A percentile compares a stretch with the other conserved stretches of the same genome.
phyloP scores from a whole-genome alignment of 75 land plant species.

The Picea glauca region DNA sequence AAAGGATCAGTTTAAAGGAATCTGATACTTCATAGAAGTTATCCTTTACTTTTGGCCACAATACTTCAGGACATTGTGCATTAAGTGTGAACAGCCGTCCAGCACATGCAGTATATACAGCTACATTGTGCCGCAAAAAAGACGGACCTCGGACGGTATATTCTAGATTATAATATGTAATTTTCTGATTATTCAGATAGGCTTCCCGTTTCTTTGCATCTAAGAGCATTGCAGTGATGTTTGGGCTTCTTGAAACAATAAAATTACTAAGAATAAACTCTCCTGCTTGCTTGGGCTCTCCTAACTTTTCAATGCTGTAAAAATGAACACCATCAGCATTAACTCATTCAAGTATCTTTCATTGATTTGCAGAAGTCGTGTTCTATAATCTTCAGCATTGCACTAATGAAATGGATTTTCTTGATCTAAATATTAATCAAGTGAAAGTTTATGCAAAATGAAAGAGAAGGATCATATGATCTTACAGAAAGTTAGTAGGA shows the following conservation, averaged over 20 bases:
- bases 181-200: conserved; percentile 12
- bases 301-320: conserved; percentile 77
- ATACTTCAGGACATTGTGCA: conserved; percentile 77
- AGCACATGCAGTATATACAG: conserved; percentile 56
- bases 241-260: conserved; percentile 42
- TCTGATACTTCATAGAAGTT: conserved; percentile 44
- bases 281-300: conserved; percentile 78
- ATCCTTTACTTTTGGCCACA: conserved; percentile 35
- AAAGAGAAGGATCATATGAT: neutral
- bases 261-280: conserved; percentile 55
- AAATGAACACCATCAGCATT: neutral
- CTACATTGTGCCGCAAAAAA: conserved; percentile 77
- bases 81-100: conserved; percentile 72
- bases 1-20: conserved; percentile 35
- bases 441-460: neutral
- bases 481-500: conserved; percentile 70
- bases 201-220: conserved; percentile 49
- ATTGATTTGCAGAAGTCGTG: neutral
- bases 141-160: conserved; percentile 68
- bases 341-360: neutral
- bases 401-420: neutral
- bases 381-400: neutral
- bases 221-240: conserved; percentile 49
- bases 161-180: conserved; percentile 77
- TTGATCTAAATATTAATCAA: neutral